Evolutionary conservation across 306 rosid genomes (phyloP).

Genomic region (Quillaja saponaria): DNA sequence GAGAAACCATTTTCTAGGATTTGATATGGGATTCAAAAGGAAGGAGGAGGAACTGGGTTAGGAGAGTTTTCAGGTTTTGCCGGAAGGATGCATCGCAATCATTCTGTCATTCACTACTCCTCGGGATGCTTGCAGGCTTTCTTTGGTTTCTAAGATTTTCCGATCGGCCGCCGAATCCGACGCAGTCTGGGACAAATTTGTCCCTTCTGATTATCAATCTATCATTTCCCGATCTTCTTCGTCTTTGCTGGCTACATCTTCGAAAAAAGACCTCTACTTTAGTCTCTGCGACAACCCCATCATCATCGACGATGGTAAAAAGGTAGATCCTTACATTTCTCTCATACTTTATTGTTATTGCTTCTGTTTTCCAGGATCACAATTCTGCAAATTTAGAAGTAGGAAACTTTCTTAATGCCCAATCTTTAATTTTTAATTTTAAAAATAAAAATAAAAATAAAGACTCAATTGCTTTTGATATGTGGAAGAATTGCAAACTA

Average conservation of each 20-base stretch:
- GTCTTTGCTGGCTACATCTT: not conserved
- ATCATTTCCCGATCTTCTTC: constrained; percentile 32
- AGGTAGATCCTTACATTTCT: constrained; percentile 37
- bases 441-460: too few relatives aligned
- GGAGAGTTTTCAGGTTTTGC: constrained; percentile 41
- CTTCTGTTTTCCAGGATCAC: not conserved
- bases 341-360: too few relatives aligned
- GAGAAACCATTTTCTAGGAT: too few relatives aligned
- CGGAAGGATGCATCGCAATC: constrained; percentile 70
- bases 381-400: not conserved
- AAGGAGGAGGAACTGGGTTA: not conserved
- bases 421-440: too few relatives aligned
- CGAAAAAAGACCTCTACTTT: constrained; percentile 64
- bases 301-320: constrained; percentile 55
- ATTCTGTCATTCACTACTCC: constrained; percentile 70
- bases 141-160: constrained; percentile 55
- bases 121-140: constrained; percentile 52
- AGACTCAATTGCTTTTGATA: too few relatives aligned
- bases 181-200: constrained; percentile 69
- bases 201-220: constrained; percentile 45
- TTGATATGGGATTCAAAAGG: too few relatives aligned
- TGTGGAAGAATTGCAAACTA: too few relatives aligned
- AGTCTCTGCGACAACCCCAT: constrained; percentile 50
- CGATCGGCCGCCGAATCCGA: constrained; percentile 78
- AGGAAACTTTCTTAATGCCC: too few relatives aligned